Percentiles rank a stretch among this genome's conserved stretches.
These are phyloP conservation scores for Dendrostoma leiphaemia DNA, from an alignment of 2,329 filamentous ascomycete genomes.

Conservation along the genomic window DNA sequence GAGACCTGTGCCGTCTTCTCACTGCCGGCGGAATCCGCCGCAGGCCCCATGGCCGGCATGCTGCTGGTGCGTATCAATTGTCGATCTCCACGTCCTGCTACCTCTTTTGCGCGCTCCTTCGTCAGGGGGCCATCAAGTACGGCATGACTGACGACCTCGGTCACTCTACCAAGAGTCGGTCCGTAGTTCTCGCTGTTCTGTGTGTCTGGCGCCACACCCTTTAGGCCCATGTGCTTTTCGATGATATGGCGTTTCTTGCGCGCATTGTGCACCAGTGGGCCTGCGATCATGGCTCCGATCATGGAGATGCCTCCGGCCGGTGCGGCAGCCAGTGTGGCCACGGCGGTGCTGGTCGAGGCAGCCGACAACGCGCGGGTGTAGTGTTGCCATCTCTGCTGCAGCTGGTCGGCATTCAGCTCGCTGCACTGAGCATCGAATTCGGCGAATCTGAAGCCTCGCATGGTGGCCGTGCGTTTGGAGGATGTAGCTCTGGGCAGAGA, in stretches of 20 bases:
- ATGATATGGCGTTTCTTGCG: conserved; percentile 41
- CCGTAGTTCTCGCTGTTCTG: conserved; percentile 4
- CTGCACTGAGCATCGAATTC: conserved; percentile 38
- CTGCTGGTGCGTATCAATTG: background rate
- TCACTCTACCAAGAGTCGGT: background rate
- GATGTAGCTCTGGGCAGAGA: too few species aligned
- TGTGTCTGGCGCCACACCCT: background rate
- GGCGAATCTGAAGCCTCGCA: conserved; percentile 29
- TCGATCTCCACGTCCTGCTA: background rate
- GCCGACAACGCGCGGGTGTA: conserved; percentile 40
- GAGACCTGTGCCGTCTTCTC: background rate
- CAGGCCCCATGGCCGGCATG: background rate
- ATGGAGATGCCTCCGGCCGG: conserved; percentile 37
- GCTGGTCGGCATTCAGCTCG: conserved; percentile 33
- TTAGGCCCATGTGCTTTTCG: conserved; percentile 30
- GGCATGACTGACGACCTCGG: background rate
- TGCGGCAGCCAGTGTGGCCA: conserved; percentile 37
- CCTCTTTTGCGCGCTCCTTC: conserved; percentile 1
- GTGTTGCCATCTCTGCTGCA: conserved; percentile 41
- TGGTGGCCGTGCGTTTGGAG: background rate
- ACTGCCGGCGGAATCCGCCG: background rate
- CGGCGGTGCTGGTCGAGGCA: conserved; percentile 37
- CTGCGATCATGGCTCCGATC: conserved; percentile 36
- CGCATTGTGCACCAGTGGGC: conserved; percentile 39
- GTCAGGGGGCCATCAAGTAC: background rate